Conservation (phyloP, 2,329 filamentous ascomycete species). For the Fusarium pilosicola region DNA sequence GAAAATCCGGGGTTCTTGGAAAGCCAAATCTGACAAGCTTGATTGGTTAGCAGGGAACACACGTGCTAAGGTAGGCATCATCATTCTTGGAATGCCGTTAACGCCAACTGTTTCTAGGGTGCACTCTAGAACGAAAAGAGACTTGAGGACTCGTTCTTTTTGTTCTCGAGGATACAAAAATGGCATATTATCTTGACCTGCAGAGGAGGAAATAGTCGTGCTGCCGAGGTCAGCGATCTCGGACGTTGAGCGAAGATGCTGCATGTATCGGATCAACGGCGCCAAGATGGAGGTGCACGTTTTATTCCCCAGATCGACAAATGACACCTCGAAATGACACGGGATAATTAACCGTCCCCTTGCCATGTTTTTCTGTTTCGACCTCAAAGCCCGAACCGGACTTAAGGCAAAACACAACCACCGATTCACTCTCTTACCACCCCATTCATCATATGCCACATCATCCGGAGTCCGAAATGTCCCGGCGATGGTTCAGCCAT, state of each 20-base stretch:
- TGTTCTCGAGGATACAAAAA: background rate
- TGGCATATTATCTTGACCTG: rapidly evolving
- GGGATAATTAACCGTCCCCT: slow-evolving; percentile 6
- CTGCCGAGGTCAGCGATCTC: background rate
- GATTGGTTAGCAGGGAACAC: slow-evolving; percentile 7
- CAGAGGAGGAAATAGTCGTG: background rate
- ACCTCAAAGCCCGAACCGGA: slow-evolving; percentile 8
- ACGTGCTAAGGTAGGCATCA: slow-evolving; percentile 8
- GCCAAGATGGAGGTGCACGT: slow-evolving; percentile 9
- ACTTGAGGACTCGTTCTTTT: background rate
- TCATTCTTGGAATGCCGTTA: slow-evolving; percentile 25
- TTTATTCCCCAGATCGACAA: slow-evolving; percentile 23
- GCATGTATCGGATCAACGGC: slow-evolving; percentile 1
- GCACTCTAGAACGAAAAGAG: background rate
- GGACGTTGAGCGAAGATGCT: background rate
- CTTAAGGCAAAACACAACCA: slow-evolving; percentile 8
- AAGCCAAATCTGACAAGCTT: slow-evolving; percentile 2
- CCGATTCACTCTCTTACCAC: slow-evolving; percentile 17
- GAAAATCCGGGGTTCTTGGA: slow-evolving; percentile 30
- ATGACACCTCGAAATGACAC: slow-evolving; percentile 6
- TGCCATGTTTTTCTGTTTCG: background rate
- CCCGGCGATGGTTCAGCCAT: background rate
- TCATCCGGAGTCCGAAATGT: slow-evolving; percentile 29
- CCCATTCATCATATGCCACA: slow-evolving; percentile 1
- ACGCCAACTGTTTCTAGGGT: background rate